Conservation (phyloP, 805 yeast species). For the Starmerella etchellsii region DNA sequence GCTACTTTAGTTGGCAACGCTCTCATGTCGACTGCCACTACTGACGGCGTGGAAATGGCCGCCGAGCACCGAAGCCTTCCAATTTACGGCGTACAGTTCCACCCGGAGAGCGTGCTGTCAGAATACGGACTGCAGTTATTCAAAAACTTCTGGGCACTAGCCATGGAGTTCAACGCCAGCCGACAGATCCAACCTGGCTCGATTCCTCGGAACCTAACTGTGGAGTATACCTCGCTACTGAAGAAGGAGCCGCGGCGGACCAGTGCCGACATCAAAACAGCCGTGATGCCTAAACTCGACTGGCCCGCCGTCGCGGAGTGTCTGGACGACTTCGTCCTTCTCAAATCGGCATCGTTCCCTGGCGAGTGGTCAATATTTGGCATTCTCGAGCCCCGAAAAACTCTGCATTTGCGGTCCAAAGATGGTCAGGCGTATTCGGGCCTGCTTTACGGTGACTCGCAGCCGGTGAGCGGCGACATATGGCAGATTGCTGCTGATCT, state of each 20-base stretch:
- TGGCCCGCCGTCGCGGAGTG: constrained; percentile 7
- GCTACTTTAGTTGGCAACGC: constrained; percentile 26
- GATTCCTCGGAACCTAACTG: constrained; percentile 5
- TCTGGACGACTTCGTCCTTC: constrained; percentile 39
- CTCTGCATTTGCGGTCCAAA: constrained; percentile 18
- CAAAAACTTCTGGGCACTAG: constrained; percentile 46
- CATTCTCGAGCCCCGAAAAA: constrained; percentile 25
- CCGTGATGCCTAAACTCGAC: neutral
- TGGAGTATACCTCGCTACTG: constrained; percentile 5
- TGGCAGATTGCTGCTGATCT: constrained; percentile 13
- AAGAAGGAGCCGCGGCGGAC: neutral
- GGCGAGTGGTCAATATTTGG: constrained; percentile 87
- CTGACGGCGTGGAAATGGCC: constrained; percentile 58
- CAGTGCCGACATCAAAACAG: neutral
- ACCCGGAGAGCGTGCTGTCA: constrained; percentile 91
- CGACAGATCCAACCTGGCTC: constrained; percentile 1
- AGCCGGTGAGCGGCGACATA: neutral
- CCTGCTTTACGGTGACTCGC: constrained; percentile 3
- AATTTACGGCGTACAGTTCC: constrained; percentile 90
- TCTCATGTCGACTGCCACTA: constrained; percentile 2
- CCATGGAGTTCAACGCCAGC: constrained; percentile 28
- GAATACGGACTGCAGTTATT: constrained; percentile 47
- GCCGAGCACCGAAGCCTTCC: constrained; percentile 49
- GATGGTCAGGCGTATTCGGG: constrained; percentile 13
- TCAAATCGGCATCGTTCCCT: constrained; percentile 71